These are phyloP conservation scores for Posidonia oceanica DNA, from an alignment of 116 monocot species.

Conservation along the genomic window DNA sequence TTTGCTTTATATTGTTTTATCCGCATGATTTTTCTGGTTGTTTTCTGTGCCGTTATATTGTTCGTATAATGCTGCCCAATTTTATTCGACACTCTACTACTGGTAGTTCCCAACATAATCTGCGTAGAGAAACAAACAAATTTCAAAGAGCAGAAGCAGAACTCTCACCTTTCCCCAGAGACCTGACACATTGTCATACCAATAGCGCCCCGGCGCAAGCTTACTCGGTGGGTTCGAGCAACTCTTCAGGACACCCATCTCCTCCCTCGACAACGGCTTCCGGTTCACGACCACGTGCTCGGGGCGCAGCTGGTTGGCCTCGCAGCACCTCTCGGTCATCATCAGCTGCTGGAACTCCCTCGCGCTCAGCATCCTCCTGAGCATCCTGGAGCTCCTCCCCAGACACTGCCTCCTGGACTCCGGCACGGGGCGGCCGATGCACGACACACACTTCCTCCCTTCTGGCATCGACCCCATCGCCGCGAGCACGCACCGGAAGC, in stretches of 20 bases:
- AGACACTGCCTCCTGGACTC: conserved; percentile 55
- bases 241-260: conserved; percentile 43
- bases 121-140: neutral
- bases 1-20: neutral
- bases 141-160: neutral
- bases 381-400: conserved; percentile 55
- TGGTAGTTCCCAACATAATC: neutral
- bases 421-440: conserved; percentile 50
- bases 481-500: conserved; percentile 44
- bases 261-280: conserved; percentile 40
- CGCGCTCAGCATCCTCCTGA: conserved; percentile 53
- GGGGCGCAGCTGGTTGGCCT: conserved; percentile 53
- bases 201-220: conserved; percentile 67
- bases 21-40: neutral
- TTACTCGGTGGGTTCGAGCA: conserved; percentile 42
- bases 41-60: too few species aligned
- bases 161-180: conserved; percentile 86
- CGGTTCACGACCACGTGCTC: conserved; percentile 65
- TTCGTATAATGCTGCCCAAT: too few species aligned
- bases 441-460: conserved; percentile 72
- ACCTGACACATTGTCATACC: conserved; percentile 92
- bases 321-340: conserved; percentile 63
- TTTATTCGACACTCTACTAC: too few species aligned
- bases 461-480: conserved; percentile 97
- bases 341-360: conserved; percentile 59